Evolutionary conservation across 2,329 filamentous ascomycete genomes (phyloP).

Genomic region (Ophiosphaerella herpotricha): DNA sequence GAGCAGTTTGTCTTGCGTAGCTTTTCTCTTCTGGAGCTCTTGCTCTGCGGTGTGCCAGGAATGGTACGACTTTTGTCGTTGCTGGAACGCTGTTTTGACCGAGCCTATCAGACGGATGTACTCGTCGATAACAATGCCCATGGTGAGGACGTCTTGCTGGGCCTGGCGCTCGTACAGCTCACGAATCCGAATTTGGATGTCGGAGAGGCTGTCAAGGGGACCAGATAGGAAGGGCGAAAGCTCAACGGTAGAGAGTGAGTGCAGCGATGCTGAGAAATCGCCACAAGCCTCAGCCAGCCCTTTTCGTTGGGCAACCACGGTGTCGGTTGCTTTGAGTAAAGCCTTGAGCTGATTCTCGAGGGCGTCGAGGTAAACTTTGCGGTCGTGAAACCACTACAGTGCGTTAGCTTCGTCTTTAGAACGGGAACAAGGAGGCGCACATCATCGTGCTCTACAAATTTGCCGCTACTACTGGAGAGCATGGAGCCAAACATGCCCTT

Average conservation of each 20-base stretch:
- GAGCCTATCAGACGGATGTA: conserved; percentile 96
- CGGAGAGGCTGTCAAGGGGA: conserved; percentile 87
- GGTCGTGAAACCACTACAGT: conserved; percentile 91
- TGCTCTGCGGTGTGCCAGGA: conserved; percentile 90
- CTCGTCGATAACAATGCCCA: conserved; percentile 97
- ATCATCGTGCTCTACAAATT: conserved; percentile 98
- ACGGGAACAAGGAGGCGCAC: conserved; percentile 55
- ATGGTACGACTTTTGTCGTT: conserved; percentile 94
- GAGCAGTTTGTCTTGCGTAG: conserved; percentile 90
- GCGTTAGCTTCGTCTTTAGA: conserved; percentile 10
- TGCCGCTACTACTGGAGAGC: conserved; percentile 72
- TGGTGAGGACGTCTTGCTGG: conserved; percentile 92
- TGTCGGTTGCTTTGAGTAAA: conserved; percentile 90
- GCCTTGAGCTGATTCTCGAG: conserved; percentile 89
- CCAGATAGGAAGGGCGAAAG: conserved; percentile 85
- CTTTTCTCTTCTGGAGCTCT: conserved; percentile 86
- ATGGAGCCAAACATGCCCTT: conserved; percentile 91
- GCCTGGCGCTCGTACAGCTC: conserved; percentile 97
- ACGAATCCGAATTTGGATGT: conserved; percentile 89
- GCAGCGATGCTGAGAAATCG: conserved; percentile 92
- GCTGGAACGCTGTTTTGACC: conserved; percentile 88
- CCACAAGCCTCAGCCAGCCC: conserved; percentile 90
- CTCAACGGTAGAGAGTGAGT: conserved; percentile 89
- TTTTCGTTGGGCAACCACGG: conserved; percentile 88
- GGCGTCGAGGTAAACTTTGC: conserved; percentile 90